Evolutionary conservation across 441 rosid species (phyloP), one percentile per base, ranked within the genome.

Genomic region (Manihot esculenta): DNA sequence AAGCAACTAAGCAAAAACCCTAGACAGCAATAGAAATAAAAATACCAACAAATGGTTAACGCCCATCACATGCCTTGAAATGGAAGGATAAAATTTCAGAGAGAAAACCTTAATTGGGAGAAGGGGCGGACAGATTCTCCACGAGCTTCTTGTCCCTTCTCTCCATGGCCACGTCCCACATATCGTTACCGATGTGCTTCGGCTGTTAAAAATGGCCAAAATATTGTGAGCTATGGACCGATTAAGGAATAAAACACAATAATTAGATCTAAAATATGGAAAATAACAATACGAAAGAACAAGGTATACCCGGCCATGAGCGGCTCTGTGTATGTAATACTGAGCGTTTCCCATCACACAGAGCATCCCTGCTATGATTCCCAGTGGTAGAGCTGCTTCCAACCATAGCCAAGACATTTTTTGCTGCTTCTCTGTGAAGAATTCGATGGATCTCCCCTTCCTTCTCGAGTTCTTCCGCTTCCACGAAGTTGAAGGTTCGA

Each of bases 151-250:
- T 89, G 80, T 94, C 99, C 81, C 99, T 89, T 79, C 97, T 81
- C 70, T 94, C 99, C 98, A 94, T 89, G 65, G 94, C 94, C 42
- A 89, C 94, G 59, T 92, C 97, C 99, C 99, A 94, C 84, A 86
- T 77, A 78, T 94, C 98, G 75, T 85, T 87, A 0, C 99, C 97
- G 65, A 90, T 82, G 79, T 94, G 98, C 89, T 94, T 94, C 1
- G 99, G 98, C 97, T 89, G 83, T 68, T 57, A 20, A 41, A 64
- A 38, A 5, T 35, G 18, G 18, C 41, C 1, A 23, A 26, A 0
- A 65, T 21, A 3, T 23, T 20, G 26, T 55, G 42, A 47, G 56
- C 1, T 3, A 49, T 6, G 3, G 53, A 38, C 10, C 72, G 74
- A 68, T 53, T 24, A 11, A 69, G 15, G 48, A 50, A 64, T 17